Evolutionary conservation across 768 basidiomycete genomes (phyloP), one percentile per base, ranked within the genome.

Genomic region (Russula sp.): DNA sequence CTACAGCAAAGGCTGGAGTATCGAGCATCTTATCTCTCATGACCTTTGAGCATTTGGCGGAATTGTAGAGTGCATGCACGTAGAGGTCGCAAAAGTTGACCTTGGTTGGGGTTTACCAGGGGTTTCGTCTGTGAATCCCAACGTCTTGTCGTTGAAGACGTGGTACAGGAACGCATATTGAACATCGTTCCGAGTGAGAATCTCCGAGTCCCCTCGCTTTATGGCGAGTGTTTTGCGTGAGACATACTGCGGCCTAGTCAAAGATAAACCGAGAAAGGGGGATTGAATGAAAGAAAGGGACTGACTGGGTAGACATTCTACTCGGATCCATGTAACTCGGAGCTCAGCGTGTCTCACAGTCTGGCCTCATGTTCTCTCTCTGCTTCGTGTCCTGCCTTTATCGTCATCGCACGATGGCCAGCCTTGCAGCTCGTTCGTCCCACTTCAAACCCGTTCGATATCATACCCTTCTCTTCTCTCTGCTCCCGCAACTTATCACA

Each of bases 1-100:
- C 90, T 67, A 86, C 76, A 6, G 85, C 87, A 73, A 91, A 92
- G 8, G 84, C 84, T 16, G 89, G 89, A 0, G 84, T 88, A 61
- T 92, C 89, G 57, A 85, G 75, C 86, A 95, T 90, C 75, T 93
- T 93, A 72, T 90, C 88, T 75, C 90, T 88, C 74, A 94, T 81
- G 48, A 90, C 88, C 76, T 92, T 92, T 69, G 92, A 93, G 73
- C 88, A 92, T 79, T 88, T 92, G 73, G 78, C 83, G 40, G 89
- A 92, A 74, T 86, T 84, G 76, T 87, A 87, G 67, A 94, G 74
- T 10, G 91, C 86, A 69, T 89, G 87, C 67, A 92, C 83, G 73
- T 94, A 96, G 66, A 95, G 82, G 72, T 92, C 88, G 70, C 83
- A 82, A 73, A 96, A 94, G 70, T 85, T 84, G 74, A 90, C 79